Conservation (phyloP, 169 alveolate genomes). For the Perkinsus olseni region DNA sequence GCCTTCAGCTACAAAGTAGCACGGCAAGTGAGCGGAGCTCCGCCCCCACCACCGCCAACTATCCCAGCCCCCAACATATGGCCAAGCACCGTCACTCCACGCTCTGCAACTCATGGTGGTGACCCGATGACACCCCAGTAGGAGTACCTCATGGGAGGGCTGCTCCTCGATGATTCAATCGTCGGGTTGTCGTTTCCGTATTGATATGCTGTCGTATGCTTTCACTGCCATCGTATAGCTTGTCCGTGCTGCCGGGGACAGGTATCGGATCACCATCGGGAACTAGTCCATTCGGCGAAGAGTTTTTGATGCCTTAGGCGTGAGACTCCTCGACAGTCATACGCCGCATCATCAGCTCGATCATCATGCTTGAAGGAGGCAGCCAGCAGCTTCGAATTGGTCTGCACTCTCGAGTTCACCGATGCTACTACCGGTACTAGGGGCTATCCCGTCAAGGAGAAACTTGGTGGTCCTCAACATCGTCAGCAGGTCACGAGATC, state of each 20-base stretch:
- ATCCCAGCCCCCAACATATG: neutral
- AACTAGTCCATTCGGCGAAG: no score
- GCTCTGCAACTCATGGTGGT: neutral
- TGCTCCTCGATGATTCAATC: neutral
- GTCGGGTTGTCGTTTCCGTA: no score
- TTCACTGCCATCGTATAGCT: no score
- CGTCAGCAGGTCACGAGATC: neutral
- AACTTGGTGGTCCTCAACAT: no score
- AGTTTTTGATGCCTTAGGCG: neutral
- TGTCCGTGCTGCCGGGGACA: no score
- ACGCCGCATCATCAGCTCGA: neutral
- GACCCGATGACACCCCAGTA: neutral
- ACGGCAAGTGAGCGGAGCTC: neutral
- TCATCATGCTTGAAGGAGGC: neutral
- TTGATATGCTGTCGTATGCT: no score
- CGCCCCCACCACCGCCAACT: neutral
- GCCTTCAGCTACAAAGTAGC: neutral
- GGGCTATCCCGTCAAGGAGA: no score
- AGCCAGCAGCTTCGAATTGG: neutral
- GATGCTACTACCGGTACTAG: neutral
- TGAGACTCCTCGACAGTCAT: neutral
- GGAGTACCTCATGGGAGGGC: neutral
- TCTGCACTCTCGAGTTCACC: neutral
- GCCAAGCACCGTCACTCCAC: neutral
- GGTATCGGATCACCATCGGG: no score